Base-by-base conservation (phyloP, 768 basidiomycete species). In the Leccinum ochraceum region DNA sequence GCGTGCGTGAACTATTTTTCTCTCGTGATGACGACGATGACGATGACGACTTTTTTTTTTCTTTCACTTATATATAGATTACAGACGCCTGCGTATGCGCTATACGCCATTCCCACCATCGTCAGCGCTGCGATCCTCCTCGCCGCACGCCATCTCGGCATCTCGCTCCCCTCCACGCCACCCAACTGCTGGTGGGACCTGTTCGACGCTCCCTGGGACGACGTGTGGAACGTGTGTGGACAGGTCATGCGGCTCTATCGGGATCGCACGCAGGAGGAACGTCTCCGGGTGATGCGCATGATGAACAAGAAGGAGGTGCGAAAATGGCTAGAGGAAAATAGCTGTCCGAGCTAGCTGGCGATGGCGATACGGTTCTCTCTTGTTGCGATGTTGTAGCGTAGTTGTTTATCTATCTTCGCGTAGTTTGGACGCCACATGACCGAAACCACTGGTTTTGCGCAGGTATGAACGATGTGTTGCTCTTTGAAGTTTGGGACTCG, bases 151-250 rank as follows among this genome's bases (percentile, higher is more conserved):
- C 81, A 89, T 58, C 73, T 90, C n/a, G 76, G 76, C 6, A 86
- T 98, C 48, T 75, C 91, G 0, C 81, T 98, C 1, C 93, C 94
- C 0, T 86, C 86, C 2, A 76, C 78, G 10, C 80, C 87, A 11
- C 85, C 89, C 0, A 80, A 87, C 57, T 84, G 86, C 59, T 99
- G 97, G 97, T 96, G 92, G 89, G 86, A 90, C 49, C 79, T 98
- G 6, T 99, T 99, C 68, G 97, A 98, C 70, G 91, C 93, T 0
- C 80, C 86, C 0, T 92, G 87, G 86, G 92, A 94, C 57, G 95
- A 97, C 67, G 80, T 97, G 28, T 90, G 89, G 87, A 86, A 80
- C 65, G 86, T 95, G 8, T 88, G 88, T 61, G 94, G 92, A n/a
- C 81, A 83, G 66, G 83, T 96, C 54, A 90, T 92, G 89, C 81